These are phyloP conservation scores for Penicillium sp. DNA, from an alignment of 2,329 filamentous ascomycete species.

Conservation along the genomic window DNA sequence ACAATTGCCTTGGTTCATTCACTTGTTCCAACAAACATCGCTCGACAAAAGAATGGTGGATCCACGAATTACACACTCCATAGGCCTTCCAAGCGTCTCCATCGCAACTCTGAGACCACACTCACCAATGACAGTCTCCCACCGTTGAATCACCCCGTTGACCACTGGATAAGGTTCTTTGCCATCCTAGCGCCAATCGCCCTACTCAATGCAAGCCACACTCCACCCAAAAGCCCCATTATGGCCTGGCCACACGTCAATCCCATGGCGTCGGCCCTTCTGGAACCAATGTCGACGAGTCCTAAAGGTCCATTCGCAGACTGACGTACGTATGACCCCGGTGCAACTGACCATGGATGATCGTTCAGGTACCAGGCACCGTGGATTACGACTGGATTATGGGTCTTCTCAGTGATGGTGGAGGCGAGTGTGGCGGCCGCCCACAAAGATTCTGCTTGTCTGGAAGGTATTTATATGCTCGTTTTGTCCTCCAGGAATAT, in stretches of 20 bases:
- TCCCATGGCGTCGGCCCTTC: slow-evolving; percentile 18
- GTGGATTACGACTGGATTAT: slow-evolving; percentile 1
- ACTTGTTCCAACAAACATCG: background rate
- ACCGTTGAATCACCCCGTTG: background rate
- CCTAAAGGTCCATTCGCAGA: background rate
- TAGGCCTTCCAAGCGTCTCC: background rate
- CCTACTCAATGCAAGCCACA: background rate
- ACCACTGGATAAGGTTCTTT: slow-evolving; percentile 1
- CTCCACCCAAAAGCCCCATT: background rate
- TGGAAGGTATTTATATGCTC: slow-evolving; percentile 5
- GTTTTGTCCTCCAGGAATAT: background rate
- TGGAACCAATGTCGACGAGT: slow-evolving; percentile 12
- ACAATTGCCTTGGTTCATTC: background rate
- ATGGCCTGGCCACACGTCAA: slow-evolving; percentile 11
- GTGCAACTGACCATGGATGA: slow-evolving; percentile 8
- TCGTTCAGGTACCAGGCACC: slow-evolving; percentile 19
- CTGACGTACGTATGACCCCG: slow-evolving; percentile 15
- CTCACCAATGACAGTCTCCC: background rate
- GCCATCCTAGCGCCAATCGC: slow-evolving; percentile 13
- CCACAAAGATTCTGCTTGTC: background rate
- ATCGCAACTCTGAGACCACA: background rate
- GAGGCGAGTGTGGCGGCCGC: slow-evolving; percentile 2
- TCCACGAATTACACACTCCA: slow-evolving; percentile 4
- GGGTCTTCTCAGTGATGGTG: background rate
- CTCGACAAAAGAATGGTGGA: background rate